phyloP scores from a whole-genome alignment of 257 asterid genomes.

The Solanum chilense region DNA sequence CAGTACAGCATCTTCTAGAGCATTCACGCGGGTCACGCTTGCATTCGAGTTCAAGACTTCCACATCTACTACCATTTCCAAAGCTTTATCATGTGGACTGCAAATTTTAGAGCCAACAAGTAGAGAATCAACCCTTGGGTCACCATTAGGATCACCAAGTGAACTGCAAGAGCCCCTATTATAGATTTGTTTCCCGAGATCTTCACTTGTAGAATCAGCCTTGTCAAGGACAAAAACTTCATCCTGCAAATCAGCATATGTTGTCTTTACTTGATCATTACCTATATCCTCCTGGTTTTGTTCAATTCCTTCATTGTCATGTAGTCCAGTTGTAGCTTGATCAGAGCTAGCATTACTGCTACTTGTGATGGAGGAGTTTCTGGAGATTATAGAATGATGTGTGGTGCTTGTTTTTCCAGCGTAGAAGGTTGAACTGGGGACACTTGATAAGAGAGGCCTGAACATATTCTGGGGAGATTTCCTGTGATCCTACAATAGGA shows the following conservation, averaged over 20 bases:
- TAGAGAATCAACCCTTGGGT: conserved; percentile 12
- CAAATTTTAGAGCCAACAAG: conserved; percentile 15
- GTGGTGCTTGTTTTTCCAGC: conserved; percentile 51
- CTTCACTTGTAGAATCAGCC: conserved; percentile 34
- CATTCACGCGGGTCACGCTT: conserved; percentile 16
- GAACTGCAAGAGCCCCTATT: conserved; percentile 21
- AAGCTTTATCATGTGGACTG: conserved; percentile 17
- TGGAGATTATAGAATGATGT: conserved; percentile 47
- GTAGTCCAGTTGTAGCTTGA: conserved; percentile 48
- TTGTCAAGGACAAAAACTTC: conserved; percentile 63
- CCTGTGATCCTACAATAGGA: conserved; percentile 48
- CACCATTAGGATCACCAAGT: conserved; percentile 15
- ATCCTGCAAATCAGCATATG: conserved; percentile 27
- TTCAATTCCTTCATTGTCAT: conserved; percentile 61
- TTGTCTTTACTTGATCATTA: conserved; percentile 27
- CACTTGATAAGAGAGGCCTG: conserved; percentile 92
- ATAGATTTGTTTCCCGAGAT: conserved; percentile 9
- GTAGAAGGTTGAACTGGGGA: conserved; percentile 81
- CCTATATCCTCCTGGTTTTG: conserved; percentile 54
- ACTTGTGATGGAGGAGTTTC: conserved; percentile 75
- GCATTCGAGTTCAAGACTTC: conserved; percentile 17
- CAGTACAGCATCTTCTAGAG: conserved; percentile 15
- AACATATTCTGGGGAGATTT: conserved; percentile 90
- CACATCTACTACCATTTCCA: conserved; percentile 17
- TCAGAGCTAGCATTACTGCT: conserved; percentile 90